These are phyloP conservation scores for Microdochium trichocladiopsis DNA, from an alignment of 2,329 filamentous ascomycete species.

Conservation along the genomic window DNA sequence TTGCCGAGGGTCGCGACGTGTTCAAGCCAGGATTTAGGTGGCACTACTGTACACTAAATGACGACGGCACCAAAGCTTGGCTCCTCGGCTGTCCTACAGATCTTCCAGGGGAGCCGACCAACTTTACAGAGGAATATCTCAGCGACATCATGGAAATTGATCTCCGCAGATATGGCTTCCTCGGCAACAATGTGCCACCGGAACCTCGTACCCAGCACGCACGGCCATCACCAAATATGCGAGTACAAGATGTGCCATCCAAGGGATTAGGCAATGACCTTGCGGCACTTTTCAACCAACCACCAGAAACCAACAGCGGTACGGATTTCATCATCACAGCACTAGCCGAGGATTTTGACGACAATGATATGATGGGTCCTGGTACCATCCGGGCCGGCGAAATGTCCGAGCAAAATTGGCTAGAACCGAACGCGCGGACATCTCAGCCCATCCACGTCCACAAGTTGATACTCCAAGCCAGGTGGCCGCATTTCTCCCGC, in stretches of 20 bases:
- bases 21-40: constrained; percentile 90
- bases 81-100: constrained; percentile 87
- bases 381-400: constrained; percentile 39
- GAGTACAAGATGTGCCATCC: constrained; percentile 46
- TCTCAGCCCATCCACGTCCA: constrained; percentile 90
- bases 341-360: constrained; percentile 67
- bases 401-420: constrained; percentile 43
- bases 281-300: constrained; percentile 77
- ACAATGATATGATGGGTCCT: constrained; percentile 54
- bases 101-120: constrained; percentile 53
- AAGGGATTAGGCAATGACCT: constrained; percentile 77
- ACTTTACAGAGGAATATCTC: constrained; percentile 80
- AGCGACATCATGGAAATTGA: constrained; percentile 94
- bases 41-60: constrained; percentile 97
- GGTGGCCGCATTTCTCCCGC: constrained; percentile 94
- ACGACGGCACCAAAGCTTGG: constrained; percentile 94
- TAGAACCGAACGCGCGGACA: constrained; percentile 54
- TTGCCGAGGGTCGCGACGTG: constrained; percentile 89
- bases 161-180: constrained; percentile 80
- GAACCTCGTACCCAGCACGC: constrained; percentile 43
- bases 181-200: constrained; percentile 67
- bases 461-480: constrained; percentile 85
- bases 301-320: constrained; percentile 77
- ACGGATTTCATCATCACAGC: constrained; percentile 91
- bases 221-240: constrained; percentile 38